These are phyloP conservation scores for Sextonia rubra DNA, from an alignment of 164 flowering plant species.

Conservation along the genomic window DNA sequence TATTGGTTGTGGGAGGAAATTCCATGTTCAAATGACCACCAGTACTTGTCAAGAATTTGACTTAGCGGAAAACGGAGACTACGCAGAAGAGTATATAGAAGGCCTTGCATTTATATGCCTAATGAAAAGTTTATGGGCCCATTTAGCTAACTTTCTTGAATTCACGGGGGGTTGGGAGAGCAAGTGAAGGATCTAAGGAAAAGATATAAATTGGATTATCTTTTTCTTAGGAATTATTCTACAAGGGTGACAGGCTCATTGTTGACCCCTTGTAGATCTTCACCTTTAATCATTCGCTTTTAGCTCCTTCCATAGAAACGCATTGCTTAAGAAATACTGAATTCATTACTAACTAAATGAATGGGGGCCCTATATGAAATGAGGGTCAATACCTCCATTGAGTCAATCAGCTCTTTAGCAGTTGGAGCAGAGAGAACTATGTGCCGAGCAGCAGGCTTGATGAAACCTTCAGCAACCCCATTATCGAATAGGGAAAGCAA, in stretches of 20 bases:
- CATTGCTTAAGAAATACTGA: too few relatives aligned
- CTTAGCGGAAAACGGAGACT: background rate
- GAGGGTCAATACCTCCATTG: slow-evolving; percentile 61
- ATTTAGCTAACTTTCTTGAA: too few relatives aligned
- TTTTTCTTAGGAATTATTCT: too few relatives aligned
- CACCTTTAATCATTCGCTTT: too few relatives aligned
- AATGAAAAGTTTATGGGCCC: background rate
- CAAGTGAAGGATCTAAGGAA: too few relatives aligned
- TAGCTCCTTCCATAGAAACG: too few relatives aligned
- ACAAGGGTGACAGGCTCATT: too few relatives aligned
- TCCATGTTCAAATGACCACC: background rate
- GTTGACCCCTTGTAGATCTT: too few relatives aligned
- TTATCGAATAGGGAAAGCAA: slow-evolving; percentile 80
- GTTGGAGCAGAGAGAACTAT: slow-evolving; percentile 84
- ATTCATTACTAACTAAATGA: too few relatives aligned
- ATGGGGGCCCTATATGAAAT: background rate
- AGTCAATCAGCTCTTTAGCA: slow-evolving; percentile 59
- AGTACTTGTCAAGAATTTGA: background rate
- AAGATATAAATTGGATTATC: too few relatives aligned
- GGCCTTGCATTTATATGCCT: background rate
- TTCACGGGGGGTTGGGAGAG: too few relatives aligned
- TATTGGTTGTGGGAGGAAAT: background rate
- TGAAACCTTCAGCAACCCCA: slow-evolving; percentile 87
- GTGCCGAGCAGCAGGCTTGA: slow-evolving; percentile 72
- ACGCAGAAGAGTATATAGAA: background rate